Evolutionary conservation across 2,329 filamentous ascomycete genomes (phyloP).

Genomic region (Ascochyta lentis): DNA sequence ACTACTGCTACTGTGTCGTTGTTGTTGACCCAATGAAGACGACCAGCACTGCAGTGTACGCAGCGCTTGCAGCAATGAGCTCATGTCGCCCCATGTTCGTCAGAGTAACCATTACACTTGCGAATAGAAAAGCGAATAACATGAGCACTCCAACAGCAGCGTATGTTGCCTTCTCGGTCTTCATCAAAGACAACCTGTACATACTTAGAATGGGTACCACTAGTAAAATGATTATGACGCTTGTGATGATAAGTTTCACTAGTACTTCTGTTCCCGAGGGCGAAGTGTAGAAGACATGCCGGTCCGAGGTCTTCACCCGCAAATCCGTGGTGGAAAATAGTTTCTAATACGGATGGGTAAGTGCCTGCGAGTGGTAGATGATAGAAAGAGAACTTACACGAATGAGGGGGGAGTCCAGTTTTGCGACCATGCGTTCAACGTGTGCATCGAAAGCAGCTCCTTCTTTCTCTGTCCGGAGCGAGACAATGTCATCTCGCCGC

Average conservation of each 20-base stretch:
- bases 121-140: conserved; percentile 36
- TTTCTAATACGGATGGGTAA: too few relatives aligned
- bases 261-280: too few relatives aligned
- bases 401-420: too few relatives aligned
- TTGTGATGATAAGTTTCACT: not conserved
- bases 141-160: conserved; percentile 34
- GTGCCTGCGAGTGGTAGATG: too few relatives aligned
- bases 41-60: conserved; percentile 31
- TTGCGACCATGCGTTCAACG: too few relatives aligned
- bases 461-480: too few relatives aligned
- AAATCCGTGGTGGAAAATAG: too few relatives aligned
- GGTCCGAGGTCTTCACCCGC: too few relatives aligned
- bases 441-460: too few relatives aligned
- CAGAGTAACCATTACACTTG: conserved; percentile 24
- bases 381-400: too few relatives aligned
- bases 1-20: not conserved
- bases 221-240: conserved; percentile 39
- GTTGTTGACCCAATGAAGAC: conserved; percentile 26
- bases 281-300: too few relatives aligned
- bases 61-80: conserved; percentile 20
- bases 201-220: conserved; percentile 39
- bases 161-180: conserved; percentile 24
- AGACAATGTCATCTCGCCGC: too few relatives aligned
- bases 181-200: conserved; percentile 30
- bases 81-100: conserved; percentile 25